Conservation (phyloP, 2,329 filamentous ascomycete species). For the Penicillium sp. region DNA sequence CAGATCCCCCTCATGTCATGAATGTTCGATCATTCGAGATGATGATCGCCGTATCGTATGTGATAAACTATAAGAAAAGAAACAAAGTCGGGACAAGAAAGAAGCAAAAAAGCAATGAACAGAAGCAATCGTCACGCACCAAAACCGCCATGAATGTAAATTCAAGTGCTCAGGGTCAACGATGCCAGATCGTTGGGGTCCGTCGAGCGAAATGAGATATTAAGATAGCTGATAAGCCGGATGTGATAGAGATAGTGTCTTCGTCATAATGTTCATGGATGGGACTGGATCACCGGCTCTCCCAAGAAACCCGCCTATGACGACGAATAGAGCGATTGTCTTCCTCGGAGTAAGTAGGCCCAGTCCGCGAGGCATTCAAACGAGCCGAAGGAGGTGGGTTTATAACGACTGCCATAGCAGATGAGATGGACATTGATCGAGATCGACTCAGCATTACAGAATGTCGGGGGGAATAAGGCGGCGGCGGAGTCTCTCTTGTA, state of each 20-base stretch:
- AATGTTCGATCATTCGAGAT: neutral
- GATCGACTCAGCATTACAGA: slow-evolving; percentile 31
- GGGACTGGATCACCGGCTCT: slow-evolving; percentile 23
- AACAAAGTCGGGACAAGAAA: neutral
- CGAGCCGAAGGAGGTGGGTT: slow-evolving; percentile 28
- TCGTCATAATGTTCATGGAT: neutral
- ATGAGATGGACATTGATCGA: slow-evolving; percentile 35
- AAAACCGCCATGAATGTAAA: neutral
- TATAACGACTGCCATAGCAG: slow-evolving; percentile 26
- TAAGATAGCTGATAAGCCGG: neutral
- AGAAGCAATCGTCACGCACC: neutral
- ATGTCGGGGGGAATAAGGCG: slow-evolving; percentile 42
- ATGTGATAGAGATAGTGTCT: neutral
- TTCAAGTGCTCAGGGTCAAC: slow-evolving; percentile 1
- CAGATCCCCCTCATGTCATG: slow-evolving; percentile 4
- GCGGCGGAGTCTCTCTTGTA: slow-evolving; percentile 45
- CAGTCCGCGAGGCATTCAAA: slow-evolving; percentile 31
- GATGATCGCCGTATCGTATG: slow-evolving; percentile 19
- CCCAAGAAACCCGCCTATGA: slow-evolving; percentile 29
- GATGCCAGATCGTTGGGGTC: slow-evolving; percentile 13
- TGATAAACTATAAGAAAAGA: slow-evolving; percentile 7
- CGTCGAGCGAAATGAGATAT: neutral
- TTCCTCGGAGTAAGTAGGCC: slow-evolving; percentile 24
- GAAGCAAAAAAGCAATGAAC: neutral
- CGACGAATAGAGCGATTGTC: slow-evolving; percentile 24